Conservation (phyloP, 148 eudicot genomes). For the Rhododendron mucronatum region DNA sequence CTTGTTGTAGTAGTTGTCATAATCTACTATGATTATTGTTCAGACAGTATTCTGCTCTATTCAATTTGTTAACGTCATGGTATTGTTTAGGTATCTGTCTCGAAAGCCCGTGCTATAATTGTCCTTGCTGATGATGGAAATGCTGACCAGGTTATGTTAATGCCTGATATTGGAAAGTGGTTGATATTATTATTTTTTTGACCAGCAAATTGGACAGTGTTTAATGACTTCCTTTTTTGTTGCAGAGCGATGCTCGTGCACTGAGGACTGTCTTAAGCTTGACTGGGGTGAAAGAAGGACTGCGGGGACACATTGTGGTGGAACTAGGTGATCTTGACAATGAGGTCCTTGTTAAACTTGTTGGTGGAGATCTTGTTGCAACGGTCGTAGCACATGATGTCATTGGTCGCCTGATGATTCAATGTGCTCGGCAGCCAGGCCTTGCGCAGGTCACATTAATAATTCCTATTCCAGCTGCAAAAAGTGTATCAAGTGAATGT, state of each 20-base stretch:
- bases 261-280: conserved; percentile 57
- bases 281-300: conserved; percentile 53
- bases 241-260: conserved; percentile 65
- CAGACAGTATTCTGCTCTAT: not conserved
- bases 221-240: not conserved
- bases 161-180: not conserved
- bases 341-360: conserved; percentile 62
- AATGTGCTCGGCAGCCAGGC: conserved; percentile 63
- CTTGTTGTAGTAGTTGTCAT: not conserved
- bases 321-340: conserved; percentile 58
- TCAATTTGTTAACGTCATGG: conserved; percentile 12
- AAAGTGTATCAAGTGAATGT: not conserved
- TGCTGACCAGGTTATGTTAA: conserved; percentile 47
- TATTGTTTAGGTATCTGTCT: conserved; percentile 41
- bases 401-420: conserved; percentile 59
- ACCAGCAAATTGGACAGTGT: not conserved
- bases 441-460: conserved; percentile 48
- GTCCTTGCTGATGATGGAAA: conserved; percentile 68
- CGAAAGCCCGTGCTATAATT: conserved; percentile 59
- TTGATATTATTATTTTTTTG: not conserved
- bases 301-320: conserved; percentile 54
- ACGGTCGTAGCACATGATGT: conserved; percentile 60
- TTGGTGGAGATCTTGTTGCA: conserved; percentile 61
- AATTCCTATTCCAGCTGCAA: not conserved
- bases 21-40: not conserved